Percentiles rank a stretch among this genome's conserved stretches.
These are phyloP conservation scores for Aspergillus wentii DNA, from an alignment of 495 filamentous ascomycete species.

Conservation along the genomic window DNA sequence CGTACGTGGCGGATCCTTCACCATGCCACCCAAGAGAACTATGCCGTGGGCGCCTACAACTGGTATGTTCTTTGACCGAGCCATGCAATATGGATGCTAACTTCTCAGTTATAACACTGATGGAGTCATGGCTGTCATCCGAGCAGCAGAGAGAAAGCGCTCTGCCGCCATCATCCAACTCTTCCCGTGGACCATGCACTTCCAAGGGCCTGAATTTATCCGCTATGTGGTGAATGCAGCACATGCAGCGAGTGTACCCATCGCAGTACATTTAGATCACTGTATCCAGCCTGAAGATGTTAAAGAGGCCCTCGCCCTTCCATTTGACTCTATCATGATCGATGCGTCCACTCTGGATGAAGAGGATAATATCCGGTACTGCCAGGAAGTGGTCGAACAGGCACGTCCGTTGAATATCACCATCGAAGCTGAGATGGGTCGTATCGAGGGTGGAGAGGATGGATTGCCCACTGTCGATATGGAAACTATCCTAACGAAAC, in stretches of 20 bases:
- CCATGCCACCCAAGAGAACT: constrained; percentile 7
- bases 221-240: constrained; percentile 48
- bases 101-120: constrained; percentile 58
- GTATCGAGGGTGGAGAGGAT: constrained; percentile 46
- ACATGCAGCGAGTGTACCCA: constrained; percentile 53
- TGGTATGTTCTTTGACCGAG: too few species aligned
- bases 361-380: constrained; percentile 63
- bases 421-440: constrained; percentile 66
- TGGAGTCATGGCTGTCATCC: constrained; percentile 61
- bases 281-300: constrained; percentile 56
- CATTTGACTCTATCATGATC: constrained; percentile 66
- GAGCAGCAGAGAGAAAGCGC: constrained; percentile 57
- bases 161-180: constrained; percentile 67
- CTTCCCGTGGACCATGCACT: constrained; percentile 70
- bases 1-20: constrained; percentile 12
- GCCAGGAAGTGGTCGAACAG: constrained; percentile 53
- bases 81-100: too few species aligned
- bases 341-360: constrained; percentile 67
- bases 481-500: constrained; percentile 60
- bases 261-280: constrained; percentile 63
- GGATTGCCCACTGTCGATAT: constrained; percentile 63
- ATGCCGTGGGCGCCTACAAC: constrained; percentile 11
- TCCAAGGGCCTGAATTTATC: constrained; percentile 46
- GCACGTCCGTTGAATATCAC: constrained; percentile 62
- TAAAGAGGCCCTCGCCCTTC: constrained; percentile 47